phyloP scores from a whole-genome alignment of 1,284 basidiomycete species.

The Xerocomus amazonicus region DNA sequence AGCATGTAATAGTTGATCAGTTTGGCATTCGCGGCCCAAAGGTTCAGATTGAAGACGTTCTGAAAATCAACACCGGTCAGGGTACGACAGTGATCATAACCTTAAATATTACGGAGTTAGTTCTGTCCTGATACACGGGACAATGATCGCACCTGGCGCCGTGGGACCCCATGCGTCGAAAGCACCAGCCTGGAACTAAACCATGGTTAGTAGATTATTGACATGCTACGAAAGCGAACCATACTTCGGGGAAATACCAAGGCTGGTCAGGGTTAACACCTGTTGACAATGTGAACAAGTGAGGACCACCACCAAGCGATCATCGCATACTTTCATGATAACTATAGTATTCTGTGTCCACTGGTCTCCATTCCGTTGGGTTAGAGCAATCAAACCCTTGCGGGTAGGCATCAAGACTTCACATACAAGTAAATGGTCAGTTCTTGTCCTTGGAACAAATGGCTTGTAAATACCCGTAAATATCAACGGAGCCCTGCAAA shows the following conservation, averaged over 20 bases:
- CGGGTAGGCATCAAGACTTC: slow-evolving; percentile 32
- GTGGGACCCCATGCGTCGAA: slow-evolving; percentile 72
- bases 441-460: neutral
- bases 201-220: slow-evolving; percentile 8
- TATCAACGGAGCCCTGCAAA: slow-evolving; percentile 46
- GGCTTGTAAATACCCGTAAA: slow-evolving; percentile 43
- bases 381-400: slow-evolving; percentile 35
- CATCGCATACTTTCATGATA: slow-evolving; percentile 28
- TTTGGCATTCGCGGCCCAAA: slow-evolving; percentile 76
- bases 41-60: slow-evolving; percentile 69
- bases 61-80: slow-evolving; percentile 69
- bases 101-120: slow-evolving; percentile 21
- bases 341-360: slow-evolving; percentile 26
- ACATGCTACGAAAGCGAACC: slow-evolving; percentile 3
- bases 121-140: neutral
- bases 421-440: slow-evolving; percentile 6
- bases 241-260: slow-evolving; percentile 33
- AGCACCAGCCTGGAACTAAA: slow-evolving; percentile 65
- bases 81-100: slow-evolving; percentile 47
- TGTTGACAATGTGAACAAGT: slow-evolving; percentile 13
- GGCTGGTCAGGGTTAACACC: slow-evolving; percentile 29
- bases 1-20: slow-evolving; percentile 78
- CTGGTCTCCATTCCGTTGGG: slow-evolving; percentile 28
- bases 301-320: neutral
- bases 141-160: slow-evolving; percentile 45